These are phyloP conservation scores for Suillus variegatus DNA, from an alignment of 768 basidiomycete genomes.

Conservation along the genomic window DNA sequence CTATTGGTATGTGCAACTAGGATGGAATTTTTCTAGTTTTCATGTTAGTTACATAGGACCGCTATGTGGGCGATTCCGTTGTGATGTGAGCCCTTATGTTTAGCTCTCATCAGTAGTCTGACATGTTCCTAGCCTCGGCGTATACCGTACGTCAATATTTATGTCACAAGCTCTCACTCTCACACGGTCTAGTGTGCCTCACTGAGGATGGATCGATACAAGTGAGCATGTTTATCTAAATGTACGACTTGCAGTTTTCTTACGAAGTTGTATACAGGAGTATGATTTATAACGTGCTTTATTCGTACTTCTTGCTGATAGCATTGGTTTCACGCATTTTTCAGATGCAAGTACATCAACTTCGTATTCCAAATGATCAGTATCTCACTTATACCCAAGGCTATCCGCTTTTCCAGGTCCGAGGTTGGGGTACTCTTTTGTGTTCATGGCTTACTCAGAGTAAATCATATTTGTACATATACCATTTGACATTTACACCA, in stretches of 20 bases:
- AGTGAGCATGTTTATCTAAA: background rate
- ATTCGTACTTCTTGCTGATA: background rate
- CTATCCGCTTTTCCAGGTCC: constrained; percentile 29
- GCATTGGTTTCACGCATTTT: background rate
- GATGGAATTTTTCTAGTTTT: background rate
- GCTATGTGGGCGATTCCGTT: constrained; percentile 32
- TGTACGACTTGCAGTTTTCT: background rate
- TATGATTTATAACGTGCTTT: background rate
- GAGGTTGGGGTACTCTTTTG: constrained; percentile 33
- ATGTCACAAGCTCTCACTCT: background rate
- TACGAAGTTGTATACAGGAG: background rate
- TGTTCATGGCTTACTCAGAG: constrained; percentile 35
- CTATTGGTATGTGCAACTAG: constrained; percentile 20
- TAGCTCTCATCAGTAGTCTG: background rate
- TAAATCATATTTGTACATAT: constrained; percentile 2
- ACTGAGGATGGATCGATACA: background rate
- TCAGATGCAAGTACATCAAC: background rate
- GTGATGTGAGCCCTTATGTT: constrained; percentile 23
- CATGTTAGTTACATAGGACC: constrained; percentile 20
- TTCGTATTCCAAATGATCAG: background rate
- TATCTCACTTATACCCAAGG: constrained; percentile 14
- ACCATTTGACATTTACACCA: constrained; percentile 11
- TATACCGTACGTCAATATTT: background rate
- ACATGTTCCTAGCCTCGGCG: background rate
- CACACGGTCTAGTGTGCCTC: background rate